Evolutionary conservation across 2,329 filamentous ascomycete species (phyloP).

Genomic region (Aspergillus sp.): DNA sequence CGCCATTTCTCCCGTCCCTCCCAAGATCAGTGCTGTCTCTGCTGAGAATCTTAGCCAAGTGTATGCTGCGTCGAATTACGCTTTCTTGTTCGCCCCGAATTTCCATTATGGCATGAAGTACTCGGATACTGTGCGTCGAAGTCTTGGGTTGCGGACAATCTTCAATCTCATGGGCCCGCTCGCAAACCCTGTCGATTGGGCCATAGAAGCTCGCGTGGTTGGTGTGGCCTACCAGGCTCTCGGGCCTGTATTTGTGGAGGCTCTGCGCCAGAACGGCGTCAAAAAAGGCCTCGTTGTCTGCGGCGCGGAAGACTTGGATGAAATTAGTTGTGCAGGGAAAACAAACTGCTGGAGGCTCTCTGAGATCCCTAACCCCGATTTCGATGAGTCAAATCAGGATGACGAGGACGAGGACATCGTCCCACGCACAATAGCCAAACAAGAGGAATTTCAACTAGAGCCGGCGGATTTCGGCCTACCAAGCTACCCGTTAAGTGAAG

Average conservation of each 20-base stretch:
- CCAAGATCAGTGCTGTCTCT: conserved; percentile 71
- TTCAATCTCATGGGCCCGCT: conserved; percentile 96
- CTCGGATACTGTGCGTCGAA: conserved; percentile 79
- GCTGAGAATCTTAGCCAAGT: conserved; percentile 69
- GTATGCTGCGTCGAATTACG: conserved; percentile 82
- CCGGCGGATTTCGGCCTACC: conserved; percentile 86
- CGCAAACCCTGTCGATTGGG: conserved; percentile 82
- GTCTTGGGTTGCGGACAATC: conserved; percentile 91
- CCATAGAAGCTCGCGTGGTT: conserved; percentile 86
- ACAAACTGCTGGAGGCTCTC: conserved; percentile 86
- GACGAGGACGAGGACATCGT: conserved; percentile 42
- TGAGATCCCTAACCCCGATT: conserved; percentile 50
- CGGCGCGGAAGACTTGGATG: conserved; percentile 91
- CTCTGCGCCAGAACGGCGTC: conserved; percentile 71
- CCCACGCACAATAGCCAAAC: conserved; percentile 50
- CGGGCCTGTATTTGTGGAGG: conserved; percentile 84
- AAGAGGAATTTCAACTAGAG: conserved; percentile 75
- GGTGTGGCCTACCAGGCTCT: conserved; percentile 87
- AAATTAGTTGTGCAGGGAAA: conserved; percentile 85
- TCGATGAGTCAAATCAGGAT: conserved; percentile 42
- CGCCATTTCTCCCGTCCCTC: conserved; percentile 69
- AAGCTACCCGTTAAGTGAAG: conserved; percentile 70
- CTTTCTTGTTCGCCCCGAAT: conserved; percentile 91
- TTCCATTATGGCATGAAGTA: conserved; percentile 96
- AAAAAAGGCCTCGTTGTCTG: conserved; percentile 88